Evolutionary conservation across 75 land plant genomes (phyloP).

Genomic region (Chamaecyparis obtusa): DNA sequence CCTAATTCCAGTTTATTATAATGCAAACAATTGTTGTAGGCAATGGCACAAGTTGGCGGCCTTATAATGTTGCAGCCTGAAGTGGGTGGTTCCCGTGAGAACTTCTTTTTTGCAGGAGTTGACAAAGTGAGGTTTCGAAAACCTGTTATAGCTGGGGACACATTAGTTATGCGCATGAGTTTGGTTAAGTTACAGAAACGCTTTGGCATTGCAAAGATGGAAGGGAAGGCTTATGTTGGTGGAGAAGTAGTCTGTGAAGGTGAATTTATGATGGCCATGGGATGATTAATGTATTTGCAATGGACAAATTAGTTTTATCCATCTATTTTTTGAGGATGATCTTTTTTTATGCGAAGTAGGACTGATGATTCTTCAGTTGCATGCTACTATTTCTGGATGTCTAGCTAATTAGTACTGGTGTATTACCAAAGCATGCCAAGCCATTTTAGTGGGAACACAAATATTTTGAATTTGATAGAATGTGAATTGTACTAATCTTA

Average conservation of each 20-base stretch:
- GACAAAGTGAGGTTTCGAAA: slow-evolving; percentile 98
- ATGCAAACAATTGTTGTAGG: slow-evolving; percentile 39
- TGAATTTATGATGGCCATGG: slow-evolving; percentile 92
- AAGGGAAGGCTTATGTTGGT: slow-evolving; percentile 96
- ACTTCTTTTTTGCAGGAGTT: slow-evolving; percentile 96
- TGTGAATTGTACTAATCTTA: neutral
- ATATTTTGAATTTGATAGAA: neutral
- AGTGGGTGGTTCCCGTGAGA: slow-evolving; percentile 88
- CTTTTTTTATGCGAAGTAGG: neutral
- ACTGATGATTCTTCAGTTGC: neutral
- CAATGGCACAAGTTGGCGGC: slow-evolving; percentile 99
- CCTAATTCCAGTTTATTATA: neutral
- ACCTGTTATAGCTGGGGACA: slow-evolving; percentile 97
- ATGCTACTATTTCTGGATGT: neutral
- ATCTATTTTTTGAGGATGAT: neutral
- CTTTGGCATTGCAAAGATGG: slow-evolving; percentile 96
- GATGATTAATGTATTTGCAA: slow-evolving; percentile 30
- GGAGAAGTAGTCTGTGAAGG: slow-evolving; percentile 96
- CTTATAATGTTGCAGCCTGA: slow-evolving; percentile 96
- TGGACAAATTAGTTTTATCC: neutral
- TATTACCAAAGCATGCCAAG: neutral
- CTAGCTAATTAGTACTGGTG: neutral
- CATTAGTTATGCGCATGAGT: slow-evolving; percentile 92
- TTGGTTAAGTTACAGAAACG: slow-evolving; percentile 76
- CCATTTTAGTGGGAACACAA: neutral